Conservation (phyloP, 805 yeast species). For the Yarrowia sp. region DNA sequence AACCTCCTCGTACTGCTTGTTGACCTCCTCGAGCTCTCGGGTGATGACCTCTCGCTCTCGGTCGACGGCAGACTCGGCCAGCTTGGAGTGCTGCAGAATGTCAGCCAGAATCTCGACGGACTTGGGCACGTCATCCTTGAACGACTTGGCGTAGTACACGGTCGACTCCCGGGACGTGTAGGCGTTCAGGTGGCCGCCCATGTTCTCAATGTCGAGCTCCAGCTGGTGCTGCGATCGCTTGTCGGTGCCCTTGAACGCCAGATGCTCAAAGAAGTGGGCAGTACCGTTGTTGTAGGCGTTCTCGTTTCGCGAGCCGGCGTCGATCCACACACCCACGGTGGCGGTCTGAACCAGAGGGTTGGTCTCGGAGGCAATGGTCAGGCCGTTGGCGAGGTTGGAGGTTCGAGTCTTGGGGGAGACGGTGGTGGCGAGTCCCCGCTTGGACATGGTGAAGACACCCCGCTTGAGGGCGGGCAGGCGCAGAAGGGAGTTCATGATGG, state of each 20-base stretch:
- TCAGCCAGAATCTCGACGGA: constrained; percentile 88
- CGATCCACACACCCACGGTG: constrained; percentile 97
- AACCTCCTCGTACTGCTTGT: constrained; percentile 97
- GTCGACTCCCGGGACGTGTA: constrained; percentile 97
- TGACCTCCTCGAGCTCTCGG: constrained; percentile 96
- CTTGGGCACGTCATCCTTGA: constrained; percentile 74
- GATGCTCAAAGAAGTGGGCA: constrained; percentile 95
- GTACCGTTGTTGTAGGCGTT: constrained; percentile 82
- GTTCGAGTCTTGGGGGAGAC: constrained; percentile 53
- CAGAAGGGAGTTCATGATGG: constrained; percentile 24
- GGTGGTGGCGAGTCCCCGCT: constrained; percentile 23
- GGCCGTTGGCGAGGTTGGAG: constrained; percentile 80
- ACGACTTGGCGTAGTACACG: constrained; percentile 89
- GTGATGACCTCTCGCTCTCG: constrained; percentile 95
- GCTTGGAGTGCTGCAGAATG: constrained; percentile 78
- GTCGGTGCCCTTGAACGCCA: constrained; percentile 93
- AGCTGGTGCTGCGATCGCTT: constrained; percentile 75
- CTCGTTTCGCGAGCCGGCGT: constrained; percentile 98
- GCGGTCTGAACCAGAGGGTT: constrained; percentile 90
- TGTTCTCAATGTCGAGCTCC: constrained; percentile 91
- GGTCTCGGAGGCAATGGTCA: constrained; percentile 88
- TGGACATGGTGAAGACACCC: constrained; percentile 22
- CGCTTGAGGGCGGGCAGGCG: constrained; percentile 28
- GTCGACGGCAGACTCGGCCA: constrained; percentile 83
- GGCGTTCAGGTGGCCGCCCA: constrained; percentile 97